Evolutionary conservation across 2,329 filamentous ascomycete genomes (phyloP).

Genomic region (Onygenales sp.): DNA sequence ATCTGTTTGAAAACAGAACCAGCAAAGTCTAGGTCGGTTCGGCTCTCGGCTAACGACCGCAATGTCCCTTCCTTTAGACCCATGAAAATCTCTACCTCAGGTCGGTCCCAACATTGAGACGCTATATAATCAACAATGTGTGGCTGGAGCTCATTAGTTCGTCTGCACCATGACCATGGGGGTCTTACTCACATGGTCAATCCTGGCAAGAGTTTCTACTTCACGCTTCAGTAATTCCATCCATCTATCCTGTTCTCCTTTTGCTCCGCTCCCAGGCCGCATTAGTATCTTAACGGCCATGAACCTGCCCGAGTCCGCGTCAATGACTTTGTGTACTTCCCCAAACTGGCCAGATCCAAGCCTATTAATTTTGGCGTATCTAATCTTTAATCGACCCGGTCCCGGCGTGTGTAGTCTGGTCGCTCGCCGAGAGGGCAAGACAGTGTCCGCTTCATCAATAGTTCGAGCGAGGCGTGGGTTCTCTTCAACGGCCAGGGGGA

Average conservation of each 20-base stretch:
- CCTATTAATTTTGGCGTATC: slow-evolving; percentile 3
- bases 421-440: background rate
- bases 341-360: slow-evolving; percentile 13
- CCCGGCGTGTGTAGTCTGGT: background rate
- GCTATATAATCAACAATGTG: slow-evolving; percentile 10
- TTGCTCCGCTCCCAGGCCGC: background rate
- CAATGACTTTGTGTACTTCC: slow-evolving; percentile 8
- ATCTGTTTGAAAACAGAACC: slow-evolving; percentile 9
- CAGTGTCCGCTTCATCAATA: background rate
- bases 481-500: background rate
- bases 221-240: background rate
- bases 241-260: background rate
- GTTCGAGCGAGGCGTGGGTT: background rate
- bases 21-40: background rate
- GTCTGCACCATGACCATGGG: background rate
- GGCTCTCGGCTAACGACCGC: background rate
- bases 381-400: background rate
- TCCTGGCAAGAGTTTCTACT: background rate
- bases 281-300: slow-evolving; percentile 10
- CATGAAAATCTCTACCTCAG: slow-evolving; percentile 8
- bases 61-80: slow-evolving; percentile 7
- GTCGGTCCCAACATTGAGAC: slow-evolving; percentile 2
- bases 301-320: slow-evolving; percentile 9
- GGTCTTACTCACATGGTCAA: background rate
- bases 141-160: slow-evolving; percentile 2